phyloP scores from a whole-genome alignment of 1,139 yeast species.

The Zygoascus meyerae region DNA sequence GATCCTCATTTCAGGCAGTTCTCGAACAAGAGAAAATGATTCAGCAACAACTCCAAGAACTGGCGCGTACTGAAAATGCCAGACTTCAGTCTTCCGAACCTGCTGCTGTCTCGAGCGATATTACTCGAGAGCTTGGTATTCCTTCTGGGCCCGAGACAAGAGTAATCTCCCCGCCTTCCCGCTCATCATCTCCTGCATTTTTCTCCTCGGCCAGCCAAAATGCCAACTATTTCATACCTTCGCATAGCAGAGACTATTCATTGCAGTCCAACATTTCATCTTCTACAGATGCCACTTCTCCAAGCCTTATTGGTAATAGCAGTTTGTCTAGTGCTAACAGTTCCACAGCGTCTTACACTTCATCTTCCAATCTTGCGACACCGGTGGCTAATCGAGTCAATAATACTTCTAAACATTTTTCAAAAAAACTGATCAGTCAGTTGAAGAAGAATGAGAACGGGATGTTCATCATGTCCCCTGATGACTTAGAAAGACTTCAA shows the following conservation, averaged over 20 bases:
- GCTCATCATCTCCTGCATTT: background rate
- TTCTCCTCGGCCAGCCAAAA: background rate
- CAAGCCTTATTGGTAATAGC: background rate
- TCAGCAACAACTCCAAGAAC: conserved; percentile 29
- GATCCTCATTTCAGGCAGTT: conserved; percentile 18
- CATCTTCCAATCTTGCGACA: background rate
- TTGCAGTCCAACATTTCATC: conserved; percentile 1
- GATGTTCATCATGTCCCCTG: conserved; percentile 19
- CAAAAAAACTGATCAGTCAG: no score
- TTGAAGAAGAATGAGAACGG: background rate
- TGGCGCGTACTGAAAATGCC: conserved; percentile 34
- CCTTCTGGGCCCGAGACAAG: background rate
- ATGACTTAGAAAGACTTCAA: conserved; percentile 16
- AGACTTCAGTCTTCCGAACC: conserved; percentile 13
- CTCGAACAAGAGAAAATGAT: conserved; percentile 26
- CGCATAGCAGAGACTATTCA: conserved; percentile 1
- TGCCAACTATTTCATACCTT: background rate
- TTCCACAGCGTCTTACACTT: background rate
- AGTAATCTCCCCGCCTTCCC: conserved; percentile 1
- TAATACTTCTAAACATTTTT: background rate
- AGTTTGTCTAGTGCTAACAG: background rate
- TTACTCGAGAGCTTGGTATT: conserved; percentile 9
- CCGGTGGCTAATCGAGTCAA: background rate
- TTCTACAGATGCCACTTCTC: background rate
- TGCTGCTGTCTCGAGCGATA: background rate